phyloP scores from a whole-genome alignment of 2,329 filamentous ascomycete genomes.

The Anthostomella pinea region DNA sequence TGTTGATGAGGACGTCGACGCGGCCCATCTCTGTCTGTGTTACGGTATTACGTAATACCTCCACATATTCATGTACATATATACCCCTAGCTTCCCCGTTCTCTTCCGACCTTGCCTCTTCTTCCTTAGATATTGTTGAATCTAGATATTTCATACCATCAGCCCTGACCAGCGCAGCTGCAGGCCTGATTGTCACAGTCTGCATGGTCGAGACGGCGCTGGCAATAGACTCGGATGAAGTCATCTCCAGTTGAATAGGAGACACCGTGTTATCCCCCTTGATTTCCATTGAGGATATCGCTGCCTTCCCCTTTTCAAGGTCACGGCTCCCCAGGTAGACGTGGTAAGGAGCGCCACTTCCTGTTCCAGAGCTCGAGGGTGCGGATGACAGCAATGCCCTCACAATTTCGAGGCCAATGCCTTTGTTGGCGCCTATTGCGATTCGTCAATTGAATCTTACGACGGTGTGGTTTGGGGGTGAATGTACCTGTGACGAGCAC shows the following conservation, averaged over 20 bases:
- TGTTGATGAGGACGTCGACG: constrained; percentile 22
- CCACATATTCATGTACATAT: no score
- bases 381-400: constrained; percentile 14
- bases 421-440: constrained; percentile 17
- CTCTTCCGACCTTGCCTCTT: no score
- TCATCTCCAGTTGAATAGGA: constrained; percentile 20
- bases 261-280: constrained; percentile 16
- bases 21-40: constrained; percentile 14
- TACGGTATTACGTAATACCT: no score
- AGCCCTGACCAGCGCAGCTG: no score
- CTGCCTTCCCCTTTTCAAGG: constrained; percentile 9
- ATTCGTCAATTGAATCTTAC: no score
- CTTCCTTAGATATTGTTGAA: no score
- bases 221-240: constrained; percentile 11
- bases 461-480: no score
- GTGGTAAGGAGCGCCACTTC: constrained; percentile 16
- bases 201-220: no score
- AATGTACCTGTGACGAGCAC: constrained; percentile 18
- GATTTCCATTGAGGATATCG: not conserved
- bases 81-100: no score
- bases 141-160: no score
- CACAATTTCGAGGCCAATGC: constrained; percentile 20
- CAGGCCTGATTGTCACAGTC: no score
- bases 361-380: not conserved
- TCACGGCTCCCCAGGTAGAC: constrained; percentile 19